A percentile compares a stretch with the other conserved stretches of the same genome.
Evolutionary conservation across 2,329 filamentous ascomycete genomes (phyloP).

Genomic region (Claviceps purpurea): DNA sequence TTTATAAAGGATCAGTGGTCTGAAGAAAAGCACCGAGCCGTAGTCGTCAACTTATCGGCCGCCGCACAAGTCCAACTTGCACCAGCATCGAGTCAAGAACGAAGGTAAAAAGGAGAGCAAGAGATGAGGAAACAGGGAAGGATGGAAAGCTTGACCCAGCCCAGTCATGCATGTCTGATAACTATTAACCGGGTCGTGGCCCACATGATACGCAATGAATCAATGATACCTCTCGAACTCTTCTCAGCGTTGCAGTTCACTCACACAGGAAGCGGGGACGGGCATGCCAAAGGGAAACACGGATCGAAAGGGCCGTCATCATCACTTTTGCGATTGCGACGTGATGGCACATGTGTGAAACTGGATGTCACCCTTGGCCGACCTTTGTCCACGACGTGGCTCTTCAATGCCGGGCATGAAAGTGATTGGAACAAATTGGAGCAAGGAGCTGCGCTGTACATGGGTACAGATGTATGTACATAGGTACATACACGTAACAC

Average conservation of each 20-base stretch:
- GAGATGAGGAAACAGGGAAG: neutral
- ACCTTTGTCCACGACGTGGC: too few relatives aligned
- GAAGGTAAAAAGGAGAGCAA: neutral
- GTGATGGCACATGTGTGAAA: constrained; percentile 2
- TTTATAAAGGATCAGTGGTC: neutral
- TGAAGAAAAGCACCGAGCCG: neutral
- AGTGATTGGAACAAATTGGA: too few relatives aligned
- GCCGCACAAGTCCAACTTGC: neutral
- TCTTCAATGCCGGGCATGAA: too few relatives aligned
- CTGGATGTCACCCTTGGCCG: neutral
- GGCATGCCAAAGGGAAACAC: constrained; percentile 1
- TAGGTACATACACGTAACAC: too few relatives aligned
- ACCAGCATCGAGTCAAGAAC: neutral
- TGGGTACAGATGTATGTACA: too few relatives aligned
- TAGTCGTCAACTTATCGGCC: neutral
- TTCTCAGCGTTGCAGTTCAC: neutral
- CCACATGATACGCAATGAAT: neutral
- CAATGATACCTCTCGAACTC: neutral
- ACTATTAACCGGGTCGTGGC: neutral
- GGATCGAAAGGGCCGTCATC: neutral
- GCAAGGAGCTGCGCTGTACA: too few relatives aligned
- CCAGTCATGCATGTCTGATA: neutral
- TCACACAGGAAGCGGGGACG: neutral
- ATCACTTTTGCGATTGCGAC: constrained; percentile 1
- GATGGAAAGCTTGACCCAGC: neutral